Percentiles rank a stretch among this genome's conserved stretches.
phyloP scores from a whole-genome alignment of 257 asterid species.

The Coffea canephora region DNA sequence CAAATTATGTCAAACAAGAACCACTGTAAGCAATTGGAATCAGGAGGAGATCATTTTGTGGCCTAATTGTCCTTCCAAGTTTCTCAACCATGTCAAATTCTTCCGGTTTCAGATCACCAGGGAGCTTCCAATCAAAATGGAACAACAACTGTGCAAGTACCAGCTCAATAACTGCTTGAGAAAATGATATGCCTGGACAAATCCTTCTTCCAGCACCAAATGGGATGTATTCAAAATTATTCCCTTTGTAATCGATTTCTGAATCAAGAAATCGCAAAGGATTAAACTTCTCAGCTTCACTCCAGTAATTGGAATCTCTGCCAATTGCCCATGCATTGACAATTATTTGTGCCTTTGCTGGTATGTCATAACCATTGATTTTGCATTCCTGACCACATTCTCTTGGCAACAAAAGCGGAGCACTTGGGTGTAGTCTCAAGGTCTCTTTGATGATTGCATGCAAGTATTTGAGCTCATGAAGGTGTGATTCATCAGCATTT shows the following conservation, averaged over 20 bases:
- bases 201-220: conserved; percentile 37
- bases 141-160: conserved; percentile 31
- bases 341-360: conserved; percentile 19
- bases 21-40: conserved; percentile 15
- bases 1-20: not conserved
- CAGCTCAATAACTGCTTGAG: conserved; percentile 22
- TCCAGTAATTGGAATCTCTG: conserved; percentile 33
- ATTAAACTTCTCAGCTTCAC: conserved; percentile 22
- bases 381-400: not conserved
- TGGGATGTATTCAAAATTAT: conserved; percentile 27
- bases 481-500: conserved; percentile 15
- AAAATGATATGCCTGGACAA: conserved; percentile 35
- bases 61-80: conserved; percentile 17
- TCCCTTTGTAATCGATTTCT: conserved; percentile 22
- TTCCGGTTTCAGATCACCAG: conserved; percentile 18
- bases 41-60: conserved; percentile 21
- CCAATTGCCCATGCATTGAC: conserved; percentile 38
- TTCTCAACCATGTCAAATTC: conserved; percentile 34
- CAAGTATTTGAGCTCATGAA: conserved; percentile 17
- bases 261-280: conserved; percentile 22
- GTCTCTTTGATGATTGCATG: conserved; percentile 5
- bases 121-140: conserved; percentile 36
- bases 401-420: conserved; percentile 7
- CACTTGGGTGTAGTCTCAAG: conserved; percentile 4
- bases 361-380: conserved; percentile 21